Conservation (phyloP, 805 yeast species). For the Schizosaccharomyces japonicus region DNA sequence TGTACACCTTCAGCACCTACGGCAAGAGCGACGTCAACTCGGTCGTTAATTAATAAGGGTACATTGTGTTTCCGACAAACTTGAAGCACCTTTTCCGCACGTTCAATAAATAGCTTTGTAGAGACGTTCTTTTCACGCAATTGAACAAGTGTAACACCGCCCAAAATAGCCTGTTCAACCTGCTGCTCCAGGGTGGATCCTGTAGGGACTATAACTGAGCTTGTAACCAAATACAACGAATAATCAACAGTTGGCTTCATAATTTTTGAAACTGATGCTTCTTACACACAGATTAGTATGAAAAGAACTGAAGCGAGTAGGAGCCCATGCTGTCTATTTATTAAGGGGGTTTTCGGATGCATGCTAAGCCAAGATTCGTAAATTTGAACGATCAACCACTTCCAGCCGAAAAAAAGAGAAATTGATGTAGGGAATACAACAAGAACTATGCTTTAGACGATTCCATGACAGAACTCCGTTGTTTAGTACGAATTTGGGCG, state of each 20-base stretch:
- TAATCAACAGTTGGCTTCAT: constrained; percentile 22
- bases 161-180: constrained; percentile 35
- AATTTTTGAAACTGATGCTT: too few relatives aligned
- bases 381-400: too few relatives aligned
- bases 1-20: constrained; percentile 79
- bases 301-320: too few relatives aligned
- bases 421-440: too few relatives aligned
- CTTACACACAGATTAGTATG: too few relatives aligned
- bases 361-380: too few relatives aligned
- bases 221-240: constrained; percentile 56
- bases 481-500: too few relatives aligned
- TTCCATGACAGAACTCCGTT: too few relatives aligned
- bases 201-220: constrained; percentile 47
- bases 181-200: constrained; percentile 30
- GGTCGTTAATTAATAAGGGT: constrained; percentile 65
- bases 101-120: constrained; percentile 39
- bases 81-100: constrained; percentile 36
- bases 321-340: too few relatives aligned
- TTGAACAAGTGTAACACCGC: constrained; percentile 65
- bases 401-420: too few relatives aligned
- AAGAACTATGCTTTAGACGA: too few relatives aligned
- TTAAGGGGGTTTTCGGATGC: too few relatives aligned
- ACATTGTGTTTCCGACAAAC: constrained; percentile 35
- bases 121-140: constrained; percentile 54
- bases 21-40: constrained; percentile 75